These are phyloP conservation scores for Hypocrella siamensis DNA, from an alignment of 2,329 filamentous ascomycete genomes.

Conservation along the genomic window DNA sequence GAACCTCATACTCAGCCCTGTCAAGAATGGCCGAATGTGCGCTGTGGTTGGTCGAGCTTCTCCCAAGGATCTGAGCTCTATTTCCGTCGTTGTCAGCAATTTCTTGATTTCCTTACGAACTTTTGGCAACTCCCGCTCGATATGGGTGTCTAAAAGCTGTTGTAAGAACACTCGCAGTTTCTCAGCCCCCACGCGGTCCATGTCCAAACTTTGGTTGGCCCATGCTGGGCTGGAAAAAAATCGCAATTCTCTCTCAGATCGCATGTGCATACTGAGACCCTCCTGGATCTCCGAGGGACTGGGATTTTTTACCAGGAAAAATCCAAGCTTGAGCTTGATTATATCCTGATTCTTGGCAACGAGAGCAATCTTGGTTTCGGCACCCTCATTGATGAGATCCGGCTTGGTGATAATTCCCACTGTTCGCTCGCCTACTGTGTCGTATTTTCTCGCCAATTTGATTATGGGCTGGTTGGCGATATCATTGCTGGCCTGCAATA, in stretches of 20 bases:
- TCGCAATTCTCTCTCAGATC: slow-evolving; percentile 22
- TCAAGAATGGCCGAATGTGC: slow-evolving; percentile 9
- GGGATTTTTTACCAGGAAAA: slow-evolving; percentile 19
- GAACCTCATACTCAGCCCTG: slow-evolving; percentile 9
- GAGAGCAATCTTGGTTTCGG: slow-evolving; percentile 11
- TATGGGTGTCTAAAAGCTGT: slow-evolving; percentile 11
- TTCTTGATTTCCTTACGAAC: slow-evolving; percentile 10
- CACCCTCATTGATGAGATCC: slow-evolving; percentile 15
- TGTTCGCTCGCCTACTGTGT: slow-evolving; percentile 17
- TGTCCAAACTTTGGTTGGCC: slow-evolving; percentile 9
- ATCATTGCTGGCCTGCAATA: slow-evolving; percentile 24
- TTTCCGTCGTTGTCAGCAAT: slow-evolving; percentile 2
- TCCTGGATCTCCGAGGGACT: slow-evolving; percentile 15
- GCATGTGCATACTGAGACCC: slow-evolving; percentile 16
- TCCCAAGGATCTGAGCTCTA: slow-evolving; percentile 5
- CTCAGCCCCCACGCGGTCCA: slow-evolving; percentile 7
- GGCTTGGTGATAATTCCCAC: slow-evolving; percentile 28
- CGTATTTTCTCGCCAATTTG: slow-evolving; percentile 12
- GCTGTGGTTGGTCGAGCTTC: slow-evolving; percentile 5
- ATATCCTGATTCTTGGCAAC: slow-evolving; percentile 16
- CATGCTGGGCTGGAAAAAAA: slow-evolving; percentile 22
- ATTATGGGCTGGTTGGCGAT: slow-evolving; percentile 21
- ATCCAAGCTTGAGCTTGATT: slow-evolving; percentile 23
- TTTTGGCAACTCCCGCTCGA: slow-evolving; percentile 13
- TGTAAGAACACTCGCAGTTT: slow-evolving; percentile 9